phyloP scores from a whole-genome alignment of 352 stramenopile species.

The Phytopythium montanum region DNA sequence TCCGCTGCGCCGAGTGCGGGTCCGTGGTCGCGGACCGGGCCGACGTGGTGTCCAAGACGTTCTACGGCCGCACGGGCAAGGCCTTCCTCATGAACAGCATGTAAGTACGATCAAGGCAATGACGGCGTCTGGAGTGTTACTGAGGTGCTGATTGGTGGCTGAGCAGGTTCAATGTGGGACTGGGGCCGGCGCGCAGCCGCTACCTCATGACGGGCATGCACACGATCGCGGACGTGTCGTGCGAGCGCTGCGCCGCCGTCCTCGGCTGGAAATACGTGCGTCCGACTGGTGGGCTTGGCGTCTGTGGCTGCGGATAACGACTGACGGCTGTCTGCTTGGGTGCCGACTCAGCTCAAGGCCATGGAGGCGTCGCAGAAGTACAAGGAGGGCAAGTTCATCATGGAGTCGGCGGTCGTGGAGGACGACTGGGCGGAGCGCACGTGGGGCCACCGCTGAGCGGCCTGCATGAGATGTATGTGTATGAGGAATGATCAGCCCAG shows the following conservation, averaged over 20 bases:
- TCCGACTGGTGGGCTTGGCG: background rate
- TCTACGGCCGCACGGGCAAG: slow-evolving; percentile 74
- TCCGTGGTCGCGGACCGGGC: slow-evolving; percentile 60
- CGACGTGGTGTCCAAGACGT: slow-evolving; percentile 75
- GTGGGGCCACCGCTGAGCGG: slow-evolving; percentile 25
- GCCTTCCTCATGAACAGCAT: slow-evolving; percentile 79
- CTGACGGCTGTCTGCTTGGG: background rate
- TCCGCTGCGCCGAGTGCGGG: slow-evolving; percentile 60
- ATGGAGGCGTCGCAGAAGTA: slow-evolving; percentile 83
- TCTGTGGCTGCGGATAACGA: background rate
- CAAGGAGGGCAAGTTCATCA: slow-evolving; percentile 85
- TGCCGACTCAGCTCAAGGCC: slow-evolving; percentile 63
- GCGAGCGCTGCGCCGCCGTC: slow-evolving; percentile 50
- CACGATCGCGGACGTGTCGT: slow-evolving; percentile 69
- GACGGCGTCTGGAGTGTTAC: background rate
- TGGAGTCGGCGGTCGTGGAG: slow-evolving; percentile 71
- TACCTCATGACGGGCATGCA: slow-evolving; percentile 83
- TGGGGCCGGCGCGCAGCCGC: slow-evolving; percentile 52
- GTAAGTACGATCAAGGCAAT: slow-evolving; percentile 24
- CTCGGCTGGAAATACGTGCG: slow-evolving; percentile 83
- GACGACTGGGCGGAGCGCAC: slow-evolving; percentile 53
- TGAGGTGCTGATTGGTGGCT: background rate
- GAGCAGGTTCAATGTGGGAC: slow-evolving; percentile 63
- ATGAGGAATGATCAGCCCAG: background rate
- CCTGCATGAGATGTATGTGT: background rate